phyloP scores from a whole-genome alignment of 768 basidiomycete species.

The Daedaleopsis nitida region DNA sequence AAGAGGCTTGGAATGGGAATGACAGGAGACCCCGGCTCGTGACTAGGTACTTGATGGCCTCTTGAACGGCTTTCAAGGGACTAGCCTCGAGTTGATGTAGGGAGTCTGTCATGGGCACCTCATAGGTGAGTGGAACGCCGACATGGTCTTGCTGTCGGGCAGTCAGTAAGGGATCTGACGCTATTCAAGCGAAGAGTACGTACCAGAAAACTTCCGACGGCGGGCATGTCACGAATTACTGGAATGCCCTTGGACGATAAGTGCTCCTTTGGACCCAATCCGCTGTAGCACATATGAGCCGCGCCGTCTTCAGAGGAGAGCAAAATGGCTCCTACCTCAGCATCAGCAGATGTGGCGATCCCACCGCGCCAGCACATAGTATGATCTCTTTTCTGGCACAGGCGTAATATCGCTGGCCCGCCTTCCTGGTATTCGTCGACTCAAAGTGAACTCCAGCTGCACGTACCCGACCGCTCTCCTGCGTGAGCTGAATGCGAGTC shows the following conservation, averaged over 20 bases:
- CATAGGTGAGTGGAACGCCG: slow-evolving; percentile 34
- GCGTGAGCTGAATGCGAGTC: neutral
- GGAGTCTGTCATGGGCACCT: slow-evolving; percentile 36
- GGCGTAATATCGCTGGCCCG: slow-evolving; percentile 13
- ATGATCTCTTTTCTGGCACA: slow-evolving; percentile 22
- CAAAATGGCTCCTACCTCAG: slow-evolving; percentile 9
- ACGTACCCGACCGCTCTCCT: neutral
- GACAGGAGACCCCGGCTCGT: slow-evolving; percentile 33
- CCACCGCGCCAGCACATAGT: slow-evolving; percentile 20
- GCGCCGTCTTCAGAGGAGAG: no score
- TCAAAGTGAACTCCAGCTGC: slow-evolving; percentile 13
- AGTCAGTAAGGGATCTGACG: neutral
- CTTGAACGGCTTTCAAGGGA: slow-evolving; percentile 28
- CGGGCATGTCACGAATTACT: slow-evolving; percentile 22
- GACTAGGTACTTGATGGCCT: slow-evolving; percentile 36
- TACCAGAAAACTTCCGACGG: slow-evolving; percentile 27
- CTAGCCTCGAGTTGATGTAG: slow-evolving; percentile 29
- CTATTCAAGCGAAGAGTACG: neutral
- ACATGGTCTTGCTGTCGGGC: slow-evolving; percentile 27
- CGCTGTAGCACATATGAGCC: slow-evolving; percentile 5
- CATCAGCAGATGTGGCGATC: slow-evolving; percentile 24
- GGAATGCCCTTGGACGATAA: slow-evolving; percentile 21
- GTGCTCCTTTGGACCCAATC: slow-evolving; percentile 24
- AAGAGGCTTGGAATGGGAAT: slow-evolving; percentile 9
- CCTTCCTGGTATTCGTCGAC: slow-evolving; percentile 1